phyloP scores from a whole-genome alignment of 768 basidiomycete genomes.

The Tylopilus sp. region DNA sequence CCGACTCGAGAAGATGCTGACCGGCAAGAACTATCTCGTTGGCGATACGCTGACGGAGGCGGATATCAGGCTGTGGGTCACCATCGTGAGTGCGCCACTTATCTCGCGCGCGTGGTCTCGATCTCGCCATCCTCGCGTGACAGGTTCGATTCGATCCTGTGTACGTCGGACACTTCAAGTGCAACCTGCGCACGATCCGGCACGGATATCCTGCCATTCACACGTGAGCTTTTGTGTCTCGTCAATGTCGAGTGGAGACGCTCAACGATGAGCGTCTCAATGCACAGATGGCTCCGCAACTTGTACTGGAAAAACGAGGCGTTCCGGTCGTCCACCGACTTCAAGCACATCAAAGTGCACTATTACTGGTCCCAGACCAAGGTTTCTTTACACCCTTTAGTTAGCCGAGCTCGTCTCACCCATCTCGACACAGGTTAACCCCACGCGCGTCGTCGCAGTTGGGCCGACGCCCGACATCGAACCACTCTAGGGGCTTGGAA shows the following conservation, averaged over 20 bases:
- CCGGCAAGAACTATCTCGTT: slow-evolving; percentile 78
- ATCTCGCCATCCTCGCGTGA: neutral
- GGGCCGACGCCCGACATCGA: slow-evolving; percentile 72
- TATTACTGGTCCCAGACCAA: slow-evolving; percentile 39
- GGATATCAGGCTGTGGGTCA: slow-evolving; percentile 85
- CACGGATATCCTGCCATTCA: slow-evolving; percentile 84
- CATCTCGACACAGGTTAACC: slow-evolving; percentile 59
- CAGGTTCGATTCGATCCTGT: slow-evolving; percentile 88
- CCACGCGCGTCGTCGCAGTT: slow-evolving; percentile 67
- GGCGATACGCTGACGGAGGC: slow-evolving; percentile 84
- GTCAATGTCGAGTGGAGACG: neutral
- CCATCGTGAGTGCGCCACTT: slow-evolving; percentile 54
- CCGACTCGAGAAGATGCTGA: slow-evolving; percentile 71
- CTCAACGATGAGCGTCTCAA: neutral
- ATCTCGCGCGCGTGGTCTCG: neutral
- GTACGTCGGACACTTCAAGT: slow-evolving; percentile 93
- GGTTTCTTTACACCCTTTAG: slow-evolving; percentile 9
- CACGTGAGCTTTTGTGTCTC: slow-evolving; percentile 27
- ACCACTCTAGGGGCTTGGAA: slow-evolving; percentile 42
- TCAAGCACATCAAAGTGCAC: slow-evolving; percentile 64
- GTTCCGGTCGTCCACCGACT: slow-evolving; percentile 85
- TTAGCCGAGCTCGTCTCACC: neutral
- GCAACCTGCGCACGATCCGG: slow-evolving; percentile 83
- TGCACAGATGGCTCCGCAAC: slow-evolving; percentile 74
- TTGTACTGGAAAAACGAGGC: slow-evolving; percentile 90